Evolutionary conservation across 768 basidiomycete species (phyloP), one percentile per base, ranked within the genome.

Genomic region (Russula foetens): DNA sequence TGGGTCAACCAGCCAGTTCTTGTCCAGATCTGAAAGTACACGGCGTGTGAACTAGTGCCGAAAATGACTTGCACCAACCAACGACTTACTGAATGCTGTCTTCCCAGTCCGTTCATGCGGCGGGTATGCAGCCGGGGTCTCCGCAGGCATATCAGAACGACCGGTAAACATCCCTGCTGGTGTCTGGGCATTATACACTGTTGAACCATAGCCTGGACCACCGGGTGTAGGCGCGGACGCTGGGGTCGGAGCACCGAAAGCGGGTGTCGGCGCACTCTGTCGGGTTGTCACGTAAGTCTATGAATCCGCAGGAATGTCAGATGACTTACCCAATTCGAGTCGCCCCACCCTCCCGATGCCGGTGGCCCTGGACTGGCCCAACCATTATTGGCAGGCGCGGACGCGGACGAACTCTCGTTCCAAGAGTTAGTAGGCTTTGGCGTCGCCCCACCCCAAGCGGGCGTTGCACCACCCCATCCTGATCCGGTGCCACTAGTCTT

Each of bases 281-380:
- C 31, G 28, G 43, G 9, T 24, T 35, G 9, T 33, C 31, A n/a
- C 8, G 31, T 28, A 45, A 19, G 41, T 39, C 38, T 21, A 41
- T 47, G 24, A 53, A 24, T 24, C 14, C 4, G 19, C 23, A 45
- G 26, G 26, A 12, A 51, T n/a, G 35, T 24, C 24, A 44, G n/a
- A 73, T 68, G 35, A 69, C 74, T 63, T 79, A 80, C 39, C 80
- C 79, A 28, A 79, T 76, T 56, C 76, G 80, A 23, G 77, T 80
- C 74, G 77, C 80, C 31, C 70, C 73, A 49, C 66, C 67, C 28
- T 66, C 69, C 17, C 69, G 68, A 29, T 62, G 61, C 54, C 64
- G 63, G 24, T 69, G 72, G 44, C 68, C 67, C 52, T 69, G 69
- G 53, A 45, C 67, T 67, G 72, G 62, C 49, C 70, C 68, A n/a